Base-by-base conservation (phyloP, 371 early-diverging fungal genomes). In the Coemansia sp. region DNA sequence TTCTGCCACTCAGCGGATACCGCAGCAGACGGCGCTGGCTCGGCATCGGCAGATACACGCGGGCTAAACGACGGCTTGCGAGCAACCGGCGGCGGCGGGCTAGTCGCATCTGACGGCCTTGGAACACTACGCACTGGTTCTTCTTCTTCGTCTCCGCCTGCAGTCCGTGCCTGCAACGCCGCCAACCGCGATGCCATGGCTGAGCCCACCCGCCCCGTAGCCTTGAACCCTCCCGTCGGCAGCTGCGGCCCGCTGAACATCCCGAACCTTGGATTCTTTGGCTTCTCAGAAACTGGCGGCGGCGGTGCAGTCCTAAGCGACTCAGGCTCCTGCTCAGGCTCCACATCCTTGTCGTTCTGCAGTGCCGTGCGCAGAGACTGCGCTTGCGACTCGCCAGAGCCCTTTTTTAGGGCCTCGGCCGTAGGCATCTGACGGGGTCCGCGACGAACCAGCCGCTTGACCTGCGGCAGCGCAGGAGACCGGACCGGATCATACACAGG, bases 351-450 rank as follows among this genome's bases (percentile, higher is more conserved):
- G 52, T 79, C 69, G 51, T 68, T 80, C 30, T 78, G 56, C 21
- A 80, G 57, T 25, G 80, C 79, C 9, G 51, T 59, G 28, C 65
- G 61, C 4, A 80, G 68, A 16, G 61, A 53, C 58, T 67, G 64
- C n/a, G 80, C 62, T 54, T 80, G 80, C 42, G 80, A 80, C 33
- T 80, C 80, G 56, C 64, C 68, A 0, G 77, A 67, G 52, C 56
- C 42, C 53, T 68, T 68, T 59, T 70, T 75, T 53, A 80, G 63
- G 2, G 58, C 80, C 50, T 80, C 80, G 26, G 80, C 52, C 1
- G 80, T 81, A 20, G 80, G 80, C 80, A 69, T 71, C 59, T 80
- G 75, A 25, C 80, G 80, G 12, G 72, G 71, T 4, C 67, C 75
- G 9, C 80, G 65, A 14, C 80, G 75, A 55, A 80, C 68, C 48